Evolutionary conservation across 805 yeast genomes (phyloP).

Genomic region (Schwanniomyces yamadae): DNA sequence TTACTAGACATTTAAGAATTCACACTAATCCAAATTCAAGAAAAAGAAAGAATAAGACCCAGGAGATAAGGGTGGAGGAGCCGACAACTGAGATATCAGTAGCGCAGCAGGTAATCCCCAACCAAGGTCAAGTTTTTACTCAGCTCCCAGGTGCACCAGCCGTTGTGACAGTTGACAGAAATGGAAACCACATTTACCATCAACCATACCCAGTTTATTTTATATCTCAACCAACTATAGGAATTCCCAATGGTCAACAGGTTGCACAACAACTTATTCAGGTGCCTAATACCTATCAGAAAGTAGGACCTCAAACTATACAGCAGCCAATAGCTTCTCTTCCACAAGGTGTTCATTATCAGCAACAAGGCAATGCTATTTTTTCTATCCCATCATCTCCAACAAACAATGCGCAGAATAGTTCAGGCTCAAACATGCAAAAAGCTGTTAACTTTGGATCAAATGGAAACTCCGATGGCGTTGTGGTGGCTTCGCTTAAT

Average conservation of each 20-base stretch:
- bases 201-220: constrained; percentile 39
- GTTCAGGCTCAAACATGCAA: constrained; percentile 6
- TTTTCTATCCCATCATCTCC: constrained; percentile 33
- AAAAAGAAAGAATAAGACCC: constrained; percentile 49
- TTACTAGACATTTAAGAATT: constrained; percentile 70
- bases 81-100: background rate
- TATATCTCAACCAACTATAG: constrained; percentile 20
- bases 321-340: constrained; percentile 9
- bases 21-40: constrained; percentile 70
- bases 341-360: constrained; percentile 9
- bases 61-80: constrained; percentile 27
- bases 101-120: background rate
- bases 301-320: constrained; percentile 8
- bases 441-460: constrained; percentile 8
- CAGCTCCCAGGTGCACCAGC: constrained; percentile 8
- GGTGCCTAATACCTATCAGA: constrained; percentile 11
- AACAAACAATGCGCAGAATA: constrained; percentile 12
- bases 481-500: constrained; percentile 10
- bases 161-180: constrained; percentile 17
- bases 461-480: constrained; percentile 14
- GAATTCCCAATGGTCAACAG: constrained; percentile 5
- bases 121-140: constrained; percentile 12
- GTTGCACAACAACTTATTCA: constrained; percentile 19
- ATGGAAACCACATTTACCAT: constrained; percentile 32
- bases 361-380: constrained; percentile 19